Base-by-base conservation (phyloP, 2,329 filamentous ascomycete genomes). In the Sarocladium oryzae region DNA sequence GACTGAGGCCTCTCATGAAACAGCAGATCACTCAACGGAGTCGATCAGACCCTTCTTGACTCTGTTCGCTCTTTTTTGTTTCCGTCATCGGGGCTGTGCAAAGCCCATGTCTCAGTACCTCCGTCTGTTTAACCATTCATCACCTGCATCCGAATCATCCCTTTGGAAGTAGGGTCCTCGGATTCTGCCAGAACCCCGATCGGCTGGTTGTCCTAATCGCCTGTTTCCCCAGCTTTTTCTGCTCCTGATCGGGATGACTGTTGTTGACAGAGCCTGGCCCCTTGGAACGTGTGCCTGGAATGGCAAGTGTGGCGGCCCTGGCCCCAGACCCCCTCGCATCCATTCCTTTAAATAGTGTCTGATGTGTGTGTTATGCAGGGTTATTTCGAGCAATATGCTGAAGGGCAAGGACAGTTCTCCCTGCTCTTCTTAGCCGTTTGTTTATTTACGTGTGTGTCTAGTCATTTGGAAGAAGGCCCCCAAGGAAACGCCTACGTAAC, bases 401-500 rank as follows among this genome's bases (percentile, higher is more conserved):
- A 30, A 30, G 13, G 13, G 13, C n/a, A 13, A 30, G 28, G 28
- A 30, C 28, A 30, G 28, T 30, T 30, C 28, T 30, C 28, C 28
- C 28, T 30, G 9, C 40, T n/a, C n/a, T 45, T 18, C 9, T 38
- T 13, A 7, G 40, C 40, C 40, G 23, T n/a, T n/a, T 45, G 15
- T 45, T 45, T 45, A 28, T 45, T 45, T 45, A 45, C 23, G n/a
- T n/a, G n/a, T n/a, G n/a, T n/a, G 37, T 45, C 40, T 28, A 45
- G 13, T 45, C 21, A 8, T 7, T 23, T 40, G 18, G 8, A 32
- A 32, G 4, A 10, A 30, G 26, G 40, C 30, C n/a, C n/a, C n/a
- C n/a, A n/a, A n/a, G n/a, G n/a, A n/a, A n/a, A n/a, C n/a, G n/a
- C n/a, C n/a, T n/a, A n/a, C n/a, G n/a, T n/a, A n/a, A n/a, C n/a